Evolutionary conservation across 345 rosid species (phyloP).

Genomic region (Linum tenue): DNA sequence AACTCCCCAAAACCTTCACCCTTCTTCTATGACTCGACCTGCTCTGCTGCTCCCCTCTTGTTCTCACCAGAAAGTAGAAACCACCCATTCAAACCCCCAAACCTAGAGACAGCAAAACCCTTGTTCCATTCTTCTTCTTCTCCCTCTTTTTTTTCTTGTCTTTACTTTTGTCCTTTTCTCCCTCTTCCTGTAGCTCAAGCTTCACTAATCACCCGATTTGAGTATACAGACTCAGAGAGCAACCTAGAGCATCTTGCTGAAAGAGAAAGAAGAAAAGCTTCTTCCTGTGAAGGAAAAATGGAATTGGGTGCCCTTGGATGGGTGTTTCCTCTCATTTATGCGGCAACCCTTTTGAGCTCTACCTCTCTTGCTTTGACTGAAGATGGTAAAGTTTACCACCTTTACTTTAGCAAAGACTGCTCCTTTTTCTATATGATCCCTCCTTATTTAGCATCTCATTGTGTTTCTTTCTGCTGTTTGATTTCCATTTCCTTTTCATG

Average conservation of each 20-base stretch:
- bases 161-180: not conserved
- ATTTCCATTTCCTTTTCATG: not conserved
- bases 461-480: not conserved
- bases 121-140: conserved; percentile 2
- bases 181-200: not conserved
- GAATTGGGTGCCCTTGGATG: conserved; percentile 27
- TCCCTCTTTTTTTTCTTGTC: not conserved
- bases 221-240: not conserved
- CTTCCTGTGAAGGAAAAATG: conserved; percentile 8
- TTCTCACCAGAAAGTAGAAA: no score
- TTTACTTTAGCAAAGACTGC: not conserved
- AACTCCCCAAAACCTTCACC: no score
- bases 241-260: conserved; percentile 5
- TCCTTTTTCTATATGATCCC: not conserved
- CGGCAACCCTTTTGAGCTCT: conserved; percentile 31
- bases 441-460: not conserved
- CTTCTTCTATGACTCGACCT: no score
- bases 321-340: conserved; percentile 21
- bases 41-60: no score
- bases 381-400: conserved; percentile 38
- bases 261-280: not conserved
- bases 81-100: no score
- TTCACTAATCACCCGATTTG: conserved; percentile 12
- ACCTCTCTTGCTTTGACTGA: conserved; percentile 39
- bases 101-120: not conserved